Evolutionary conservation across 179 eudicot species (phyloP).

Genomic region (Silene vulgaris): DNA sequence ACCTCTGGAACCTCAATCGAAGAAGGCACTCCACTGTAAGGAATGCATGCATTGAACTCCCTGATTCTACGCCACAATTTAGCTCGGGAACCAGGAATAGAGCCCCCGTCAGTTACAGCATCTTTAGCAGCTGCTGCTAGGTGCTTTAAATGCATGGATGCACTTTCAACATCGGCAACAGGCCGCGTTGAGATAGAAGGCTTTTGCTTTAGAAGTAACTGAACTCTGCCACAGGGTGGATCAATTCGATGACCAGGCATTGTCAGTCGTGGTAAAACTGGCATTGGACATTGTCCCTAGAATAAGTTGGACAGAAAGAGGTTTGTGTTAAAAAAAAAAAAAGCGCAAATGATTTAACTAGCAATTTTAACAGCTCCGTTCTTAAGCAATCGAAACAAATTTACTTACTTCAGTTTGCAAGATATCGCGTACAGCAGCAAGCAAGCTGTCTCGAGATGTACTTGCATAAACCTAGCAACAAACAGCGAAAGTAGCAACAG

Average conservation of each 20-base stretch:
- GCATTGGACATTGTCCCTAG: conserved; percentile 90
- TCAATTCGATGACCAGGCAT: conserved; percentile 99
- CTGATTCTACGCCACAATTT: conserved; percentile 96
- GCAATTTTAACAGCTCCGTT: conserved; percentile 12
- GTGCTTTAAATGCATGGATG: conserved; percentile 83
- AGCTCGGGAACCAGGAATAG: conserved; percentile 97
- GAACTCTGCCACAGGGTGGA: conserved; percentile 94
- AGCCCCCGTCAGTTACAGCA: conserved; percentile 96
- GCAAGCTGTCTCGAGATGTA: conserved; percentile 97
- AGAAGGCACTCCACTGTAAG: conserved; percentile 83
- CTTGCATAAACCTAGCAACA: conserved; percentile 84
- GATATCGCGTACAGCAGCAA: conserved; percentile 88
- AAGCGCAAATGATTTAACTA: not conserved
- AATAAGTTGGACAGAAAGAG: conserved; percentile 24
- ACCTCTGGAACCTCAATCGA: conserved; percentile 92
- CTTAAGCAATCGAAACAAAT: conserved; percentile 37
- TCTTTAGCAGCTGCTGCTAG: conserved; percentile 96
- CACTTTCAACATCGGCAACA: conserved; percentile 62
- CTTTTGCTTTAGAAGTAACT: conserved; percentile 39
- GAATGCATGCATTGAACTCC: conserved; percentile 93
- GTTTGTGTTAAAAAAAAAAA: not conserved
- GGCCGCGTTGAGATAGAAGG: conserved; percentile 42
- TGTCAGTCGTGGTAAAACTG: conserved; percentile 83
- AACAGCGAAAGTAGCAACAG: conserved; percentile 1
- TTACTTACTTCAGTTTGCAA: conserved; percentile 95